Conservation (phyloP, 2,329 filamentous ascomycete species). For the Beauveria bassiana region DNA sequence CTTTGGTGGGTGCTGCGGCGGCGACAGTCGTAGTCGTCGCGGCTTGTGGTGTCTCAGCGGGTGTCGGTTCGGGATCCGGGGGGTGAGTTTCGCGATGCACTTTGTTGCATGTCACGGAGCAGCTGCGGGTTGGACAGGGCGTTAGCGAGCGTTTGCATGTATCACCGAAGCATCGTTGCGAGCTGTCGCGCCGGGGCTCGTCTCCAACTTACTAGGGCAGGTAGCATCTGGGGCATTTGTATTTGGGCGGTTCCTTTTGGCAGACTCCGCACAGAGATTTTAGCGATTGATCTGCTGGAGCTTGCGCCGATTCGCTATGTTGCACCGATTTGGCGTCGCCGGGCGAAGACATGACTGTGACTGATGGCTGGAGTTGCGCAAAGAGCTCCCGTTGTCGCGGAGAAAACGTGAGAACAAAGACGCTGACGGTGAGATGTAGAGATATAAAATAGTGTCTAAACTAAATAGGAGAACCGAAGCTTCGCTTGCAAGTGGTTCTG, state of each 20-base stretch:
- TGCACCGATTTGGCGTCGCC: neutral
- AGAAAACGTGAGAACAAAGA: neutral
- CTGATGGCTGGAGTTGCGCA: neutral
- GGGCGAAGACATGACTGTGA: neutral
- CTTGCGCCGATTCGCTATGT: neutral
- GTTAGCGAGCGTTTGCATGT: conserved; percentile 1
- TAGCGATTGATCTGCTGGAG: neutral
- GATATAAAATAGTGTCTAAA: no score
- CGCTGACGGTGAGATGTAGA: neutral
- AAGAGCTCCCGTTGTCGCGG: no score
- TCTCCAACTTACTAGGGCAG: conserved; percentile 45
- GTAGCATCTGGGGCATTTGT: conserved; percentile 55
- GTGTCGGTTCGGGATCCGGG: conserved; percentile 26
- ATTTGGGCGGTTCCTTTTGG: conserved; percentile 43
- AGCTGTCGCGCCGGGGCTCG: neutral
- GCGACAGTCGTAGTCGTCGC: conserved; percentile 1
- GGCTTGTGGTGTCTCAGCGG: conserved; percentile 13
- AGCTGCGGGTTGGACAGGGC: conserved; percentile 32
- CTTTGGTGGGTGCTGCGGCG: conserved; percentile 6
- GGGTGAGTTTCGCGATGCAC: conserved; percentile 43
- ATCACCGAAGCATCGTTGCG: no score
- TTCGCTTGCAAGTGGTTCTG: no score
- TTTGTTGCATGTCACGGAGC: conserved; percentile 51
- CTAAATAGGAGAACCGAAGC: no score
- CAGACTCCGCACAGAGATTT: conserved; percentile 43